Evolutionary conservation across 2,329 filamentous ascomycete genomes (phyloP).

Genomic region (Trichoderma citrinoviride): DNA sequence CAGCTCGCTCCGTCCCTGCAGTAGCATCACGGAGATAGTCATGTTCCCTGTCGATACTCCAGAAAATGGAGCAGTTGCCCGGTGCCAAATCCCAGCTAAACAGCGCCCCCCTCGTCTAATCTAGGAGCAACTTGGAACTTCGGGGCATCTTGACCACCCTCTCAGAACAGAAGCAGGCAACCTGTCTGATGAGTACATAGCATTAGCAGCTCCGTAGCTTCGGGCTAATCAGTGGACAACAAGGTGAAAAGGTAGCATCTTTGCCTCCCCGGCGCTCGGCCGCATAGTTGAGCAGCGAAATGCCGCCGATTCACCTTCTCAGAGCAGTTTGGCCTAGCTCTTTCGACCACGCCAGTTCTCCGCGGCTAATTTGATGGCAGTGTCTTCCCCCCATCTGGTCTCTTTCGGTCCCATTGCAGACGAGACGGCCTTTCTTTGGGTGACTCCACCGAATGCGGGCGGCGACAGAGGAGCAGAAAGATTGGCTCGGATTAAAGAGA

Average conservation of each 20-base stretch:
- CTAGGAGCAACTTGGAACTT: no score
- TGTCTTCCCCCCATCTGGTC: background rate
- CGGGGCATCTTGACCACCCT: background rate
- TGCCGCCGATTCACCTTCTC: slow-evolving; percentile 19
- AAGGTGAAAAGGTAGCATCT: background rate
- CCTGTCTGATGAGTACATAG: background rate
- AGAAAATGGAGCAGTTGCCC: background rate
- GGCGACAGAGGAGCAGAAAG: background rate
- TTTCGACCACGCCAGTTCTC: background rate
- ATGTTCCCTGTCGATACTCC: slow-evolving; percentile 11
- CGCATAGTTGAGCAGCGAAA: background rate
- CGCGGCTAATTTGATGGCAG: slow-evolving; percentile 10
- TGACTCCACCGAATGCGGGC: slow-evolving; percentile 13
- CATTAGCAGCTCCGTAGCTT: background rate
- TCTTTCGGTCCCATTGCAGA: background rate
- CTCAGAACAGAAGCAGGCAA: background rate
- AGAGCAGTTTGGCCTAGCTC: slow-evolving; percentile 13
- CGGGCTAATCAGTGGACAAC: slow-evolving; percentile 9
- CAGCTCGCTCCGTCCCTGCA: background rate
- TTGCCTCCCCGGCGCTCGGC: background rate
- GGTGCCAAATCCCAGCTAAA: slow-evolving; percentile 9
- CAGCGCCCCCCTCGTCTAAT: background rate
- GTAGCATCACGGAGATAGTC: background rate
- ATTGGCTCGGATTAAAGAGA: slow-evolving; percentile 4
- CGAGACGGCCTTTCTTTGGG: background rate